Evolutionary conservation across 805 yeast genomes (phyloP).

Genomic region (Ogataea paraovalis): DNA sequence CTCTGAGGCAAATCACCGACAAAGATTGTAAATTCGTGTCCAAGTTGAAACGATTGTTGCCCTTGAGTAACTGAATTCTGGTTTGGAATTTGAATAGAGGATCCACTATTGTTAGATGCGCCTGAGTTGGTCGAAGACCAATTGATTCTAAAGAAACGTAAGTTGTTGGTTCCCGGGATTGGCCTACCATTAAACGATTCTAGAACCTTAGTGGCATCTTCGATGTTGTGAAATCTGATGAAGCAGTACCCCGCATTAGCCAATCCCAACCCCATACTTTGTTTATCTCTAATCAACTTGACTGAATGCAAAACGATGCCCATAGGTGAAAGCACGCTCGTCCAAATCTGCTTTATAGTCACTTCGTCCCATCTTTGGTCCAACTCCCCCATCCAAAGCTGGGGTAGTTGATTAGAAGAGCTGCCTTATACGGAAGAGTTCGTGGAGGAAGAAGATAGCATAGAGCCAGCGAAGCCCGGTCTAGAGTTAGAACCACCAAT

Average conservation of each 20-base stretch:
- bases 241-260: constrained; percentile 76
- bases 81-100: not conserved
- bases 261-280: constrained; percentile 29
- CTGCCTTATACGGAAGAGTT: constrained; percentile 1
- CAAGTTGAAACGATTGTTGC: constrained; percentile 1
- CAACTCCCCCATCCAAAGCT: constrained; percentile 87
- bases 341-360: constrained; percentile 66
- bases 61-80: not conserved
- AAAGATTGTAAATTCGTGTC: constrained; percentile 61
- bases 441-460: constrained; percentile 6
- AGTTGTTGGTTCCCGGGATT: constrained; percentile 60
- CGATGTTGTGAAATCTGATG: constrained; percentile 61
- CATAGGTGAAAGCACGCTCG: constrained; percentile 45
- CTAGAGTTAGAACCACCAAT: constrained; percentile 2
- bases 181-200: constrained; percentile 58
- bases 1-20: constrained; percentile 82
- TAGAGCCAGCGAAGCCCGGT: constrained; percentile 1
- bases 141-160: constrained; percentile 60
- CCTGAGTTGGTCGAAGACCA: constrained; percentile 57
- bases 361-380: constrained; percentile 82
- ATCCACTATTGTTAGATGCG: constrained; percentile 7
- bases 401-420: constrained; percentile 29
- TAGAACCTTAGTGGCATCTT: constrained; percentile 63
- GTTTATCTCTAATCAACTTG: constrained; percentile 69
- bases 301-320: constrained; percentile 49